Percentiles rank a stretch among this genome's conserved stretches.
Conservation (phyloP, 495 filamentous ascomycete species). For the Penicillium argentinense region DNA sequence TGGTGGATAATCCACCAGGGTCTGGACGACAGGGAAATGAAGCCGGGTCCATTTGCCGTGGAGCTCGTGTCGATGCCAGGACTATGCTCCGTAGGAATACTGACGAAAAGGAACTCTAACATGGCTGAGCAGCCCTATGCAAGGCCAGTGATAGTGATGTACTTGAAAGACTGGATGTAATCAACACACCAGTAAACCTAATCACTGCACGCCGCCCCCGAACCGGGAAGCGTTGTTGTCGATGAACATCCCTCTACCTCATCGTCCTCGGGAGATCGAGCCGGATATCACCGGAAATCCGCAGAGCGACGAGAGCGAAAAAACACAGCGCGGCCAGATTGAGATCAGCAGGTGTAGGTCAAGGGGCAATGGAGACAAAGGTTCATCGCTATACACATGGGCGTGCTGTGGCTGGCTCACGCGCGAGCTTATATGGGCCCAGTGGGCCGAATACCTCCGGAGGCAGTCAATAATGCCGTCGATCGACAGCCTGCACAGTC, state of each 20-base stretch:
- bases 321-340: neutral
- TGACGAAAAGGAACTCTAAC: neutral
- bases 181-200: no score
- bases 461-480: slow-evolving; percentile 1
- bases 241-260: neutral
- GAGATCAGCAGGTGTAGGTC: neutral
- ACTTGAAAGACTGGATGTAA: no score
- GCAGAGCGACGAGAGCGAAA: neutral
- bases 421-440: neutral
- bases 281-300: neutral
- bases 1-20: neutral
- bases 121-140: no score
- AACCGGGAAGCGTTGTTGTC: no score
- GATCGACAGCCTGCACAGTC: neutral
- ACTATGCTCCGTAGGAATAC: neutral
- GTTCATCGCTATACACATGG: neutral
- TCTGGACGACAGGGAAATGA: slow-evolving; percentile 1
- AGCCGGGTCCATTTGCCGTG: neutral
- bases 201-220: no score
- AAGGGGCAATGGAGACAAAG: slow-evolving; percentile 2
- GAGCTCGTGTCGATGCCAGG: neutral
- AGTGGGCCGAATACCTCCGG: neutral
- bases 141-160: no score
- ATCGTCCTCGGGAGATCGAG: neutral
- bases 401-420: neutral